phyloP scores from a whole-genome alignment of 2,329 filamentous ascomycete genomes.

The Ceratocystis ficicola region DNA sequence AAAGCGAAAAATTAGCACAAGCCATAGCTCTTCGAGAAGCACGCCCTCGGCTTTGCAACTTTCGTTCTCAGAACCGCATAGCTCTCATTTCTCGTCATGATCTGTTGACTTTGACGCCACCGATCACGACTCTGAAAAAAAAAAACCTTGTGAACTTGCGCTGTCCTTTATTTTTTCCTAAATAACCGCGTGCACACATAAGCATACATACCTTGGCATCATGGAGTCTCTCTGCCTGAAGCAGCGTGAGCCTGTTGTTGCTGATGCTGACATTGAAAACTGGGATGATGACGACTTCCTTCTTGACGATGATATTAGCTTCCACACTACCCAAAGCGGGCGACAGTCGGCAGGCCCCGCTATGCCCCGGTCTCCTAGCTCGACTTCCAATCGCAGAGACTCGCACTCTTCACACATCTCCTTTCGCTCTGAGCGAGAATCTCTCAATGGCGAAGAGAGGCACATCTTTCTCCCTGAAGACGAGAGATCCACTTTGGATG shows the following conservation, averaged over 20 bases:
- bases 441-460: conserved; percentile 66
- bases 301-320: conserved; percentile 52
- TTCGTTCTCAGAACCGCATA: not conserved
- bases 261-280: conserved; percentile 52
- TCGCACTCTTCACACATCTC: conserved; percentile 73
- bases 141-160: not conserved
- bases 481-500: conserved; percentile 69
- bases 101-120: not conserved
- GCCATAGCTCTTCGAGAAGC: not conserved
- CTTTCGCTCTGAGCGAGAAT: conserved; percentile 70
- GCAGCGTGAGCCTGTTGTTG: conserved; percentile 42
- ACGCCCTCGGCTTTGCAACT: not conserved
- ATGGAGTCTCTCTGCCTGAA: conserved; percentile 48
- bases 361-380: conserved; percentile 31
- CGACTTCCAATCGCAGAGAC: conserved; percentile 46
- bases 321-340: conserved; percentile 26
- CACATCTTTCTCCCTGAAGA: conserved; percentile 75
- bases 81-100: conserved; percentile 1
- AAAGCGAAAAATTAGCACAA: not conserved
- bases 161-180: not conserved
- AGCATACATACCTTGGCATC: not conserved
- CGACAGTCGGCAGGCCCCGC: conserved; percentile 39
- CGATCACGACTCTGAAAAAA: not conserved
- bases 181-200: not conserved
- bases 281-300: conserved; percentile 71